Evolutionary conservation across 129 eudicot species (phyloP).

Genomic region (Saposhnikovia divaricata): DNA sequence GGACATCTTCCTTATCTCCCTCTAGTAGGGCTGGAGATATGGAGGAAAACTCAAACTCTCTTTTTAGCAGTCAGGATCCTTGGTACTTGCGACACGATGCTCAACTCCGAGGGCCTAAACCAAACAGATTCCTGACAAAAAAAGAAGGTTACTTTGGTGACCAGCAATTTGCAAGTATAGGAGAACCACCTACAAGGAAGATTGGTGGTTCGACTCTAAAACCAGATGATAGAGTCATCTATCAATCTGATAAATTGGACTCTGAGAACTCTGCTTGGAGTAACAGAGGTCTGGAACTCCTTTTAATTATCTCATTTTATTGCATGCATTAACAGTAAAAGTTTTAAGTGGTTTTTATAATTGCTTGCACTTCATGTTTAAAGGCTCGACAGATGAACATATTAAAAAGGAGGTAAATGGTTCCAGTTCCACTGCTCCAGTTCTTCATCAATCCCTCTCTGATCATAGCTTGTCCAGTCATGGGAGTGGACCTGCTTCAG

Average conservation of each 20-base stretch:
- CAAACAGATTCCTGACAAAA: constrained; percentile 41
- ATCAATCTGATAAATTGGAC: constrained; percentile 36
- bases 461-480: constrained; percentile 28
- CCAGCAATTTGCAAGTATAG: constrained; percentile 15
- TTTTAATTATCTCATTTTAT: background rate
- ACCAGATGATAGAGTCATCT: constrained; percentile 32
- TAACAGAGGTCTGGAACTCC: constrained; percentile 36
- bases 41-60: constrained; percentile 48
- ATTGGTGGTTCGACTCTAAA: constrained; percentile 13
- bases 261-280: constrained; percentile 21
- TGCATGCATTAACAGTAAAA: background rate
- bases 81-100: constrained; percentile 66
- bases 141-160: constrained; percentile 36
- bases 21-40: constrained; percentile 37
- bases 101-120: constrained; percentile 69
- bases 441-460: constrained; percentile 53
- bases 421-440: constrained; percentile 79
- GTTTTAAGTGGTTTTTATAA: background rate
- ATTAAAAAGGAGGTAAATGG: constrained; percentile 89
- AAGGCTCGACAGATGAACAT: constrained; percentile 68
- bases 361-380: constrained; percentile 5
- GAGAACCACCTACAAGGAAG: constrained; percentile 29
- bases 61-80: constrained; percentile 79
- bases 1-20: constrained; percentile 28
- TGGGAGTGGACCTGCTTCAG: constrained; percentile 23